These are phyloP conservation scores for Saccharum spontaneum DNA, from an alignment of 176 grass and related monocot species.

Conservation along the genomic window DNA sequence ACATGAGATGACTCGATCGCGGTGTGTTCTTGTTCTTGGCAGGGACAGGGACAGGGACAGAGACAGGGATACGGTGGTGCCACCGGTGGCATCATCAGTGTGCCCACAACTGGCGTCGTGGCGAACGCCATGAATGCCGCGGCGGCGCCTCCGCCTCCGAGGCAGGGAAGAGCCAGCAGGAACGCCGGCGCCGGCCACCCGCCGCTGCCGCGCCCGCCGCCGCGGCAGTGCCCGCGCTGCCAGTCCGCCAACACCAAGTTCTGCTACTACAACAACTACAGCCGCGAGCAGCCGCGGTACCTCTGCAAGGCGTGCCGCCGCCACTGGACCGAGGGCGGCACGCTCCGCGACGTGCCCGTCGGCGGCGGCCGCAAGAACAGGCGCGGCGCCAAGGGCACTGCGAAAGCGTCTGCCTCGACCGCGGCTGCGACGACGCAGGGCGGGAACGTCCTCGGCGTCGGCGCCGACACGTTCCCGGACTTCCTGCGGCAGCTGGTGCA, in stretches of 20 bases:
- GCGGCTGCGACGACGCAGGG: neutral
- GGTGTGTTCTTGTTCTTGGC: neutral
- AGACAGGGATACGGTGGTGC: constrained; percentile 23
- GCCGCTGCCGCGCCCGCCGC: constrained; percentile 56
- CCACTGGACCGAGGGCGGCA: constrained; percentile 94
- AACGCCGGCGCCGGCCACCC: constrained; percentile 40
- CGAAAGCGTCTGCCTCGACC: neutral
- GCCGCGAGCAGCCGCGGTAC: constrained; percentile 77
- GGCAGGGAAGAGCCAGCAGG: constrained; percentile 23
- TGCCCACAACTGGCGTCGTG: neutral
- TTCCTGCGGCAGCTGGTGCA: constrained; percentile 52
- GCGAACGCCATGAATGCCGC: neutral
- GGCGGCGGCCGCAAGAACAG: constrained; percentile 89
- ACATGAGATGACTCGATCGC: neutral
- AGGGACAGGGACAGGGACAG: constrained; percentile 46
- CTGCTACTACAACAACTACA: constrained; percentile 99
- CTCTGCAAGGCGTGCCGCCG: constrained; percentile 76
- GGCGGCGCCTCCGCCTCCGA: constrained; percentile 22
- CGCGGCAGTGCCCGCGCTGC: constrained; percentile 78
- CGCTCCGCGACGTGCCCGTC: constrained; percentile 89
- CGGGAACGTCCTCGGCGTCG: neutral
- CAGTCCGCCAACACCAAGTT: constrained; percentile 88
- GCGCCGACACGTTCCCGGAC: constrained; percentile 53
- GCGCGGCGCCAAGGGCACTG: constrained; percentile 29
- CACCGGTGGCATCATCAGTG: neutral